phyloP scores from a whole-genome alignment of 805 yeast species.

The Nakazawaea anatomiae region DNA sequence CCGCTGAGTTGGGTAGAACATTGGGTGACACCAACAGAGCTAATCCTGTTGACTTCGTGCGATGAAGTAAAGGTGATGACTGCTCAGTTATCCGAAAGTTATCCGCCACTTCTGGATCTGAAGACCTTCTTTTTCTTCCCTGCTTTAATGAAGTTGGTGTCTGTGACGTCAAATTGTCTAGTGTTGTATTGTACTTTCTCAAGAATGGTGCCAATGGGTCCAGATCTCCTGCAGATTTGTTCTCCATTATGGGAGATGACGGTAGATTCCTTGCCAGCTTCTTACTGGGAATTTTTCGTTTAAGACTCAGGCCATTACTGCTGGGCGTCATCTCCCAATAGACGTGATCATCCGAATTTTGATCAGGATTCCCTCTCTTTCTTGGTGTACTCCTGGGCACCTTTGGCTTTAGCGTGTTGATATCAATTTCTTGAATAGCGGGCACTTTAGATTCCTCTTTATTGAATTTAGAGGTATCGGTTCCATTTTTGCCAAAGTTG shows the following conservation, averaged over 20 bases:
- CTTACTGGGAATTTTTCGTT: slow-evolving; percentile 9
- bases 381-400: slow-evolving; percentile 4
- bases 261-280: slow-evolving; percentile 18
- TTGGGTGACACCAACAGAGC: slow-evolving; percentile 9
- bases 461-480: not conserved
- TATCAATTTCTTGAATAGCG: not conserved
- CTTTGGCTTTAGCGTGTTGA: not conserved
- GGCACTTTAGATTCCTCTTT: not conserved
- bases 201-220: slow-evolving; percentile 23
- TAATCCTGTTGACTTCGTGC: slow-evolving; percentile 32
- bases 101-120: slow-evolving; percentile 22
- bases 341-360: slow-evolving; percentile 28
- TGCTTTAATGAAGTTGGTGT: slow-evolving; percentile 26
- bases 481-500: not conserved
- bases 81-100: slow-evolving; percentile 18
- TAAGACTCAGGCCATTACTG: slow-evolving; percentile 13
- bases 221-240: slow-evolving; percentile 11
- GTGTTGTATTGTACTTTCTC: slow-evolving; percentile 35
- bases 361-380: slow-evolving; percentile 12
- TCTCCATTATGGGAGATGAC: slow-evolving; percentile 37
- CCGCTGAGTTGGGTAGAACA: not conserved
- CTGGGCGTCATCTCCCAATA: slow-evolving; percentile 38
- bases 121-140: slow-evolving; percentile 23
- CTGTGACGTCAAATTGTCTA: slow-evolving; percentile 24
- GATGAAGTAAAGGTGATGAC: slow-evolving; percentile 27